Conservation (phyloP, 148 eudicot species). For the Tetragonia tetragonoides region DNA sequence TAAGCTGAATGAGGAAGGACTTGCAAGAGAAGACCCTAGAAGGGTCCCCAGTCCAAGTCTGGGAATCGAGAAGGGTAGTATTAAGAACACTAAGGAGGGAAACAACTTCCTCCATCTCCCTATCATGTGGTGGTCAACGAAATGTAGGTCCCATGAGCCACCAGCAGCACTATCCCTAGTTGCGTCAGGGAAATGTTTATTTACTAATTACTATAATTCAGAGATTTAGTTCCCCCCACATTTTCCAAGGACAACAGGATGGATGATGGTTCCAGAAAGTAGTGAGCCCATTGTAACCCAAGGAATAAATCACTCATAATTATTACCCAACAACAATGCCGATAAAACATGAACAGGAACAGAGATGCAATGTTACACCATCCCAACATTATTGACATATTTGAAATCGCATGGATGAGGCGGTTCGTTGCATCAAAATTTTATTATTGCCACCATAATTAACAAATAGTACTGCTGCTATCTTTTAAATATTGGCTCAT, state of each 20-base stretch:
- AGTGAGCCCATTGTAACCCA: neutral
- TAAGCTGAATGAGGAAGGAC: no score
- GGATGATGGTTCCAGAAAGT: neutral
- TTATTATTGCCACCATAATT: neutral
- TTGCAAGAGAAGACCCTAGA: no score
- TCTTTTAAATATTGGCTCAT: neutral
- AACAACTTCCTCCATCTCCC: no score
- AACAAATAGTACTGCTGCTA: neutral
- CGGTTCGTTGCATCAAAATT: neutral
- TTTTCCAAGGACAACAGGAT: neutral
- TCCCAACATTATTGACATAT: neutral
- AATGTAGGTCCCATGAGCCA: no score
- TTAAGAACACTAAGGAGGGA: no score
- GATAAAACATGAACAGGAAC: neutral
- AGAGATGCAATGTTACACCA: neutral
- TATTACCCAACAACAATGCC: neutral
- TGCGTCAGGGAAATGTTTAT: no score
- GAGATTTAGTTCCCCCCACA: neutral
- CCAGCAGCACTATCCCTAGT: no score
- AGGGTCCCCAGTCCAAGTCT: no score
- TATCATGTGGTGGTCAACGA: no score
- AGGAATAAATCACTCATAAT: neutral
- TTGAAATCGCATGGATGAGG: neutral
- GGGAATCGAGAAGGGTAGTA: no score
- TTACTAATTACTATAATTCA: neutral